A percentile compares a stretch with the other conserved stretches of the same genome.
These are phyloP conservation scores for Calonectria multiphialidica DNA, from an alignment of 2,329 filamentous ascomycete genomes.

Conservation along the genomic window DNA sequence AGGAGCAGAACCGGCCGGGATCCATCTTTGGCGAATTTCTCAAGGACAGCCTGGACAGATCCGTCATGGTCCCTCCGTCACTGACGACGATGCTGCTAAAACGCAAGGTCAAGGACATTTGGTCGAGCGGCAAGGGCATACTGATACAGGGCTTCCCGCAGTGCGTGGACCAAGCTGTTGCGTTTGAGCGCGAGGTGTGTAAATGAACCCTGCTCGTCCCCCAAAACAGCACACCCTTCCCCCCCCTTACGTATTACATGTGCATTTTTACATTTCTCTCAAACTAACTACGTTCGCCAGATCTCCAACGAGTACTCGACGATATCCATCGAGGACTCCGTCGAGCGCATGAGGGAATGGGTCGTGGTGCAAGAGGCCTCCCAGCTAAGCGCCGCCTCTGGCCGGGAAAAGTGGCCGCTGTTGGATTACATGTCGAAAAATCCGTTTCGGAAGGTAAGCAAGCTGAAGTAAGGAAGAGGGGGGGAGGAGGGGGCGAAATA, in stretches of 20 bases:
- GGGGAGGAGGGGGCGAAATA: neutral
- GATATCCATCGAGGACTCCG: slow-evolving; percentile 3
- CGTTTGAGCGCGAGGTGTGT: slow-evolving; percentile 27
- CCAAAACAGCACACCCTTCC: neutral
- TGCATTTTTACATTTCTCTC: neutral
- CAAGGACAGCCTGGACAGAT: slow-evolving; percentile 16
- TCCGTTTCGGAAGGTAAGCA: slow-evolving; percentile 14
- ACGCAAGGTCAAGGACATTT: slow-evolving; percentile 15
- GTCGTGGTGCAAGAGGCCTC: neutral
- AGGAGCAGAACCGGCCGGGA: slow-evolving; percentile 19
- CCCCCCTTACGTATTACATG: too few relatives aligned
- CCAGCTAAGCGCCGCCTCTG: neutral
- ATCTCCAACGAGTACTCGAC: slow-evolving; percentile 21
- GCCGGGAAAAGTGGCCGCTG: neutral
- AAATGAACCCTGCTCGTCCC: too few relatives aligned
- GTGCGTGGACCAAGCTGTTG: slow-evolving; percentile 13
- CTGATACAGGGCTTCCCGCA: slow-evolving; percentile 23
- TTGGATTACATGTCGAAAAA: slow-evolving; percentile 23
- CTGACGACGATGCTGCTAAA: slow-evolving; percentile 24
- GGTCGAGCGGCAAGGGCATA: slow-evolving; percentile 16
- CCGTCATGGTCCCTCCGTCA: slow-evolving; percentile 10
- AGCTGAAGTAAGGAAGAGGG: too few relatives aligned
- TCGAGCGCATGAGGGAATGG: slow-evolving; percentile 6
- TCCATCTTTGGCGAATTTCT: slow-evolving; percentile 27
- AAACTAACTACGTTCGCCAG: neutral